These are phyloP conservation scores for Chaetomidium leptoderma DNA, from an alignment of 495 filamentous ascomycete genomes.

Conservation along the genomic window DNA sequence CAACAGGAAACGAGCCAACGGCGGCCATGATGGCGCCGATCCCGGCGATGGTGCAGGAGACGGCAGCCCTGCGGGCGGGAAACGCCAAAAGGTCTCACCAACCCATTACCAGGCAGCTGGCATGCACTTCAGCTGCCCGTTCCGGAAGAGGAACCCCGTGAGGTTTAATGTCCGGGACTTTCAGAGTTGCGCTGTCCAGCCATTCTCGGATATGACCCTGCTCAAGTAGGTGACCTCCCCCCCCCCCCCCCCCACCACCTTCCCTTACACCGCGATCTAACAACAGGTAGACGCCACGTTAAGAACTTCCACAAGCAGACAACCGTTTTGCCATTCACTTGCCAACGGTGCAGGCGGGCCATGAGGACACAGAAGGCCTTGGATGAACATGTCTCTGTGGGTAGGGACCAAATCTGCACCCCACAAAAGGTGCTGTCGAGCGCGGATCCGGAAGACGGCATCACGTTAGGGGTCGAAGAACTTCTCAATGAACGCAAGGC, in stretches of 20 bases:
- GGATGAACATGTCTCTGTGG: conserved; percentile 16
- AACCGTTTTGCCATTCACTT: conserved; percentile 12
- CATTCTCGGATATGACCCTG: conserved; percentile 26
- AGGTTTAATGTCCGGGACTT: conserved; percentile 36
- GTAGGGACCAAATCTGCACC: conserved; percentile 22
- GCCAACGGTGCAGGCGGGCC: conserved; percentile 26
- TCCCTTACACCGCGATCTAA: neutral
- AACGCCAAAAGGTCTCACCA: conserved; percentile 13
- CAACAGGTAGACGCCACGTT: conserved; percentile 27
- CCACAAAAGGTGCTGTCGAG: conserved; percentile 8
- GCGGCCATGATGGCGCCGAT: conserved; percentile 1
- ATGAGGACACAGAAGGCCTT: conserved; percentile 18
- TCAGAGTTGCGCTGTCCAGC: conserved; percentile 28
- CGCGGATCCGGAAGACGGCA: conserved; percentile 32
- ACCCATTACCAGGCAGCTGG: neutral
- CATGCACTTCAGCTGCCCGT: conserved; percentile 31
- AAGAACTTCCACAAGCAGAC: conserved; percentile 27
- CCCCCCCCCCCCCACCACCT: neutral
- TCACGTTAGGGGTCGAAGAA: conserved; percentile 21
- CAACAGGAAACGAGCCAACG: conserved; percentile 11
- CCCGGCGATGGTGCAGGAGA: conserved; percentile 4
- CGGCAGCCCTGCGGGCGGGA: conserved; percentile 13
- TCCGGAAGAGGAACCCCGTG: conserved; percentile 38
- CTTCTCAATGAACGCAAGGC: conserved; percentile 28
- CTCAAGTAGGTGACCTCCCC: conserved; percentile 30